Evolutionary conservation across 2,329 filamentous ascomycete genomes (phyloP).

Genomic region (Escovopsis weberi): DNA sequence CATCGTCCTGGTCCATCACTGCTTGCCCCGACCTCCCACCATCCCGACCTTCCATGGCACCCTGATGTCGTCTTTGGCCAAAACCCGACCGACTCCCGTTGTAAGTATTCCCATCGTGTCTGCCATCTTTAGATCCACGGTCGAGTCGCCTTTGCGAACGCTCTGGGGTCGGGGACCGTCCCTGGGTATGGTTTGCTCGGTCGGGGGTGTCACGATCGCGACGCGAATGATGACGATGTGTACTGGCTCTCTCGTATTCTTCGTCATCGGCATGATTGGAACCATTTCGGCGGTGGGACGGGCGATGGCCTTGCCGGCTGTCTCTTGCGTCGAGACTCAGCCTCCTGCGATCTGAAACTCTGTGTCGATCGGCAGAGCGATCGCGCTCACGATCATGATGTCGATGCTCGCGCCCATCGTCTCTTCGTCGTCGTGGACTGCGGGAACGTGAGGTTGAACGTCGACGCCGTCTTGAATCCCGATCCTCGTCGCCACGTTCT

Average conservation of each 20-base stretch:
- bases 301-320: too few relatives aligned
- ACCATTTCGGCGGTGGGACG: too few relatives aligned
- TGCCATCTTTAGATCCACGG: conserved; percentile 10
- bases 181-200: conserved; percentile 16
- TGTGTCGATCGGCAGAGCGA: conserved; percentile 3
- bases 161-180: conserved; percentile 6
- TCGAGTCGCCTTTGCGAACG: conserved; percentile 1
- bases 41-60: neutral
- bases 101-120: neutral
- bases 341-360: too few relatives aligned
- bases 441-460: conserved; percentile 32
- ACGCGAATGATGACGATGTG: neutral
- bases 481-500: conserved; percentile 21
- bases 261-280: too few relatives aligned
- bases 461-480: conserved; percentile 24
- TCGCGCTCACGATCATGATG: conserved; percentile 12
- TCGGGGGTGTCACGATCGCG: conserved; percentile 13
- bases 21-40: conserved; percentile 2
- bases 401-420: conserved; percentile 9
- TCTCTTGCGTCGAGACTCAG: too few relatives aligned
- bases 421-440: conserved; percentile 22
- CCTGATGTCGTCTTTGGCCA: conserved; percentile 2
- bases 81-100: neutral
- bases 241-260: too few relatives aligned
- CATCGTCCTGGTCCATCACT: conserved; percentile 29